A percentile compares a stretch with the other conserved stretches of the same genome.
Conservation (phyloP, 495 filamentous ascomycete species). For the Aspergillus cristatus region DNA sequence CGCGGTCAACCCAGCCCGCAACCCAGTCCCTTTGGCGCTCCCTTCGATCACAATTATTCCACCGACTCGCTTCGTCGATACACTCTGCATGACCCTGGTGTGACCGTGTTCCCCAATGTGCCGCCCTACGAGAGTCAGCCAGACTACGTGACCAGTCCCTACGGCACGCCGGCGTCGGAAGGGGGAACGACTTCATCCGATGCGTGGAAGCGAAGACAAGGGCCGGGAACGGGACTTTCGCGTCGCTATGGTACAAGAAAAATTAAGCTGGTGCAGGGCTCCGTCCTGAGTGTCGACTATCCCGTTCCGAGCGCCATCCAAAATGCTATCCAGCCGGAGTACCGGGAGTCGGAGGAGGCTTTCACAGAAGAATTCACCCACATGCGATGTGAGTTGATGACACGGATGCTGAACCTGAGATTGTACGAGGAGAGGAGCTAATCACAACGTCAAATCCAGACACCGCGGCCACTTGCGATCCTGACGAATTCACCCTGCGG, state of each 20-base stretch:
- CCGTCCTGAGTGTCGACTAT: slow-evolving; percentile 93
- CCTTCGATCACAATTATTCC: slow-evolving; percentile 69
- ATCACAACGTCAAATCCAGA: slow-evolving; percentile 37
- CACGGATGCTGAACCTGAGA: too few relatives aligned
- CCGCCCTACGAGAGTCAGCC: slow-evolving; percentile 45
- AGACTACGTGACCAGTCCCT: slow-evolving; percentile 27
- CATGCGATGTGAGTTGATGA: slow-evolving; percentile 63
- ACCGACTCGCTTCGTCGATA: slow-evolving; percentile 29
- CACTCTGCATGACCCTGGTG: slow-evolving; percentile 26
- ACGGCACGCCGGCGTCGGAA: slow-evolving; percentile 12
- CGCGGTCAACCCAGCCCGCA: slow-evolving; percentile 48
- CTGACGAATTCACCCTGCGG: slow-evolving; percentile 95
- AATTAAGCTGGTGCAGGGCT: slow-evolving; percentile 91
- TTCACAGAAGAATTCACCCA: slow-evolving; percentile 82
- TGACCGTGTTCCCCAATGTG: slow-evolving; percentile 32
- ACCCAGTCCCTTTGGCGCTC: slow-evolving; percentile 45
- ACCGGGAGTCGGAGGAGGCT: slow-evolving; percentile 73
- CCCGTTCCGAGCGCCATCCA: slow-evolving; percentile 95
- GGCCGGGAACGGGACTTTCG: slow-evolving; percentile 54
- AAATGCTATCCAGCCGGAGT: slow-evolving; percentile 91
- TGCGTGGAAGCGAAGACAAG: slow-evolving; percentile 65
- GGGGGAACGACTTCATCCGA: slow-evolving; percentile 19
- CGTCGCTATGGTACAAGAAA: slow-evolving; percentile 89
- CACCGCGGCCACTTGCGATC: slow-evolving; percentile 95
- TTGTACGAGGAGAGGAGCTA: too few relatives aligned